Evolutionary conservation across 108 stramenopile species (phyloP).

Genomic region (Cylindrotheca closterium): DNA sequence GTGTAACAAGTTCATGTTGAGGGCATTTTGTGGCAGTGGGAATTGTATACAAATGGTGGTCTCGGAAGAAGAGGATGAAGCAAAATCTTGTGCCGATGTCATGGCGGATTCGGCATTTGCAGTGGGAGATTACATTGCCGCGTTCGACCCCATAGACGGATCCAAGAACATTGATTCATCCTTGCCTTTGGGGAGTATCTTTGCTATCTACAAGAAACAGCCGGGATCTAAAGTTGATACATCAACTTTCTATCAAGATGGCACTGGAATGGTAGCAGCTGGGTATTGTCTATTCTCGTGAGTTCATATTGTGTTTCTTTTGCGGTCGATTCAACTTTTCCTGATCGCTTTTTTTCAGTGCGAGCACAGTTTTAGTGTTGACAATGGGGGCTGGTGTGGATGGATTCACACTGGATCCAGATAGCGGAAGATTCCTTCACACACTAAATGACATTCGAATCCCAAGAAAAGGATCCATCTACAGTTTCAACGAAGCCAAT

Average conservation of each 20-base stretch:
- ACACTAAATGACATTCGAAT: conserved; percentile 90
- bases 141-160: conserved; percentile 97
- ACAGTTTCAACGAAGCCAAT: conserved; percentile 98
- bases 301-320: conserved; percentile 4
- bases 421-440: conserved; percentile 91
- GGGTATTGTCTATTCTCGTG: conserved; percentile 97
- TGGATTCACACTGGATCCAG: conserved; percentile 98
- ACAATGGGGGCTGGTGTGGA: conserved; percentile 93
- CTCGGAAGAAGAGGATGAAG: conserved; percentile 81
- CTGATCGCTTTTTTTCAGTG: conserved; percentile 31
- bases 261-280: conserved; percentile 84
- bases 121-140: conserved; percentile 91
- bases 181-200: conserved; percentile 97
- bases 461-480: conserved; percentile 87
- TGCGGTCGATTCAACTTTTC: neutral
- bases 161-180: conserved; percentile 96
- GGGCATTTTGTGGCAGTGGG: conserved; percentile 77
- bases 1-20: conserved; percentile 85
- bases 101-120: conserved; percentile 79
- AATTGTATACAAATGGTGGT: conserved; percentile 71
- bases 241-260: conserved; percentile 86
- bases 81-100: conserved; percentile 73
- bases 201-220: conserved; percentile 88
- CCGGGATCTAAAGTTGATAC: conserved; percentile 46
- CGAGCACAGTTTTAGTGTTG: conserved; percentile 94